Evolutionary conservation across 2,329 filamentous ascomycete genomes (phyloP), one percentile per base, ranked within the genome.

Genomic region (Botrytis porri): DNA sequence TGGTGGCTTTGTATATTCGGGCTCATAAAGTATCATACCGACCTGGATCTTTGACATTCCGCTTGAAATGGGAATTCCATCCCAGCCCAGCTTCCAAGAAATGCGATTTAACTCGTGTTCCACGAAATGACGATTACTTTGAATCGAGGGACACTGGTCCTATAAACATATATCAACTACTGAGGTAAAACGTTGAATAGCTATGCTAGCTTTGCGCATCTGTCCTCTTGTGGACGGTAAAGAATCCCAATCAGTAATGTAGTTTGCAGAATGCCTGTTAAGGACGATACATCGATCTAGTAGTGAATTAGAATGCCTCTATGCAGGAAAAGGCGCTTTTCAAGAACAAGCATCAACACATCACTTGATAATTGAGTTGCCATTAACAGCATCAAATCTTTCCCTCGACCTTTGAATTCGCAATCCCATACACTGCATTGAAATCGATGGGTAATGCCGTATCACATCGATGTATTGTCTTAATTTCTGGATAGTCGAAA

Each of bases 321-420:
- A 4, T 18, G 18, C n/a, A 18, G 14, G 7, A 18, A 3, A 57
- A 57, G 7, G n/a, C 1, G 2, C 8, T 0, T 9, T 18, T 18
- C 3, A 54, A 54, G 48, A 54, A n/a, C 12, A 2, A n/a, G 6
- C 2, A n/a, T n/a, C 12, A 54, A 16, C 7, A 29, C 14, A 57
- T 57, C n/a, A 29, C 51, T 57, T 57, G 48, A 57, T 18, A 9
- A 29, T 57, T 16, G 14, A 57, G 6, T 29, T 57, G n/a, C n/a
- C n/a, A 12, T 18, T 57, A 29, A 57, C 1, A 62, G 18, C 35
- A 39, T 35, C 60, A 41, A n/a, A 41, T 3, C 25, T n/a, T 54
- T 6, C 12, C 12, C 48, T n/a, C 1, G 12, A 16, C 48, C 25
- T 3, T n/a, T 54, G 48, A 54, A 54, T 16, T 54, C n/a, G 48